phyloP scores from a whole-genome alignment of 306 rosid species.

The Senna siamea region DNA sequence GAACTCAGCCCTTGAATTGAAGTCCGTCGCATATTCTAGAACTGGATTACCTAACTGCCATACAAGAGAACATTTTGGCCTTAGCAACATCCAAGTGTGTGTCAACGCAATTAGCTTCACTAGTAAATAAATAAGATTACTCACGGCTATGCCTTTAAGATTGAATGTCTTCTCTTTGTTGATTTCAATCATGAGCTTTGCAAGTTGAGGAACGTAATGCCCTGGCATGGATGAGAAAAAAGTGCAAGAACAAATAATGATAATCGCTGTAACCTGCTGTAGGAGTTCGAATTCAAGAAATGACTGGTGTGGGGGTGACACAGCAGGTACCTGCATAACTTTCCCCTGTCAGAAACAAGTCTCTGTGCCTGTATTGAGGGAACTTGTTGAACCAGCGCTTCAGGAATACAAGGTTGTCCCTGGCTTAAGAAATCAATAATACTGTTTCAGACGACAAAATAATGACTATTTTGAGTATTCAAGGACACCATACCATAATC shows the following conservation, averaged over 20 bases:
- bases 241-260: constrained; percentile 20
- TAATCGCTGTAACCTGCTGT: constrained; percentile 20
- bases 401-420: constrained; percentile 68
- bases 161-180: constrained; percentile 55
- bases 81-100: constrained; percentile 1
- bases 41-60: constrained; percentile 60
- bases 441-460: constrained; percentile 42
- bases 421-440: constrained; percentile 59
- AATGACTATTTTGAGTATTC: too few relatives aligned
- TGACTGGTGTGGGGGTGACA: constrained; percentile 16
- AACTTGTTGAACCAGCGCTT: constrained; percentile 68
- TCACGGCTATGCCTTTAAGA: constrained; percentile 75
- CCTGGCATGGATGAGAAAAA: constrained; percentile 45
- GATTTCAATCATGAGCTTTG: constrained; percentile 65
- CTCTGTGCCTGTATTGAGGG: constrained; percentile 59
- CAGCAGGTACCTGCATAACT: constrained; percentile 69
- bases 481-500: constrained; percentile 26
- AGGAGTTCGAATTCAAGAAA: constrained; percentile 18
- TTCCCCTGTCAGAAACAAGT: constrained; percentile 72
- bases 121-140: constrained; percentile 30
- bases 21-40: constrained; percentile 53
- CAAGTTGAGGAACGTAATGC: constrained; percentile 85
- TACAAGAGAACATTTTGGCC: constrained; percentile 21
- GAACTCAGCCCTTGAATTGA: constrained; percentile 60
- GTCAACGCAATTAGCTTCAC: constrained; percentile 2